Conservation (phyloP, 2,329 filamentous ascomycete species). For the Aspergillus uvarum region DNA sequence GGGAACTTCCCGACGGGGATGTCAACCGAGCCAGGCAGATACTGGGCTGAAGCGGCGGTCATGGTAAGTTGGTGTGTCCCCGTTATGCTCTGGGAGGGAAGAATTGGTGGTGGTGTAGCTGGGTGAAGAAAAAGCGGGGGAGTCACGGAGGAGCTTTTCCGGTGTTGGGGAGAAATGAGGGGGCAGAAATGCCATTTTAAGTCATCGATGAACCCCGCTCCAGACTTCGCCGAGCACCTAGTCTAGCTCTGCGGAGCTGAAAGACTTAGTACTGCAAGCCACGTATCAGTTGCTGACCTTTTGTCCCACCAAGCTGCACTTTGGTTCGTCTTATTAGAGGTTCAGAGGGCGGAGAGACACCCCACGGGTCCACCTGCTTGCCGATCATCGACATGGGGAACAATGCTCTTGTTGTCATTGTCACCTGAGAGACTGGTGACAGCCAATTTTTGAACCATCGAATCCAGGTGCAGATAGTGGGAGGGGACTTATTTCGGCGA, state of each 20-base stretch:
- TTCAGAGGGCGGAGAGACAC: neutral
- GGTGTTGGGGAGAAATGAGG: neutral
- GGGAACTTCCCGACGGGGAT: constrained; percentile 48
- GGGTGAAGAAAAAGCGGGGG: neutral
- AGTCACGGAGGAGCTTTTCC: neutral
- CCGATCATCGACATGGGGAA: neutral
- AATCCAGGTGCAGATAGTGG: no score
- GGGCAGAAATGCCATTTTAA: neutral
- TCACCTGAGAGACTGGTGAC: no score
- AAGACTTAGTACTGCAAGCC: neutral
- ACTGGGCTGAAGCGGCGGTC: constrained; percentile 42
- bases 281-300: neutral
- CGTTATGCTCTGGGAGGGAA: neutral
- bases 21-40: constrained; percentile 57
- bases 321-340: neutral
- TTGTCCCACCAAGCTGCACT: neutral
- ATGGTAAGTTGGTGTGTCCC: constrained; percentile 1
- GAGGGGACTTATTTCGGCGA: no score
- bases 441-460: no score
- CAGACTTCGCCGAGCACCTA: neutral
- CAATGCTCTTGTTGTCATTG: neutral
- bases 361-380: neutral
- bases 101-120: neutral
- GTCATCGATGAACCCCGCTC: neutral
- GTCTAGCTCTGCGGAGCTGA: neutral